Percentiles rank a stretch among this genome's conserved stretches.
These are phyloP conservation scores for Ramaria sp. DNA, from an alignment of 768 basidiomycete species.

Conservation along the genomic window DNA sequence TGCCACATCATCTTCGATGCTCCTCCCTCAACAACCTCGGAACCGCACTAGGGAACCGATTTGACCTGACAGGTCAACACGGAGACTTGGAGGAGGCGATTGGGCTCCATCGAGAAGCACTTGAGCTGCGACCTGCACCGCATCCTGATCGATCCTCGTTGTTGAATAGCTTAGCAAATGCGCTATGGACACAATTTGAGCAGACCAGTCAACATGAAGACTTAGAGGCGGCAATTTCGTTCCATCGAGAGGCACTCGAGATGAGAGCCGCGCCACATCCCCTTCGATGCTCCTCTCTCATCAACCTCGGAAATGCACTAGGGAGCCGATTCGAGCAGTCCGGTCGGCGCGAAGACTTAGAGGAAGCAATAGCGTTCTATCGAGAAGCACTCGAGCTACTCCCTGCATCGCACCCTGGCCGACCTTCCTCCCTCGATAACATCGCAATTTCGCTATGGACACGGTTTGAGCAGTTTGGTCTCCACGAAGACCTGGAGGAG, in stretches of 20 bases:
- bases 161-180: background rate
- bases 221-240: too few species aligned
- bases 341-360: background rate
- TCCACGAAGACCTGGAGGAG: background rate
- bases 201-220: background rate
- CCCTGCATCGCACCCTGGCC: slow-evolving; percentile 6
- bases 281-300: slow-evolving; percentile 10
- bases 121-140: slow-evolving; percentile 6
- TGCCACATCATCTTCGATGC: slow-evolving; percentile 2
- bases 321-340: background rate
- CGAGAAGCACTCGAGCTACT: slow-evolving; percentile 10
- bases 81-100: background rate
- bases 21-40: background rate
- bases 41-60: background rate
- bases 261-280: too few species aligned
- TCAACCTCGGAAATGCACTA: slow-evolving; percentile 6
- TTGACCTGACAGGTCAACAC: background rate
- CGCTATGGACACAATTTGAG: background rate
- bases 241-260: too few species aligned
- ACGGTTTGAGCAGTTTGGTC: background rate
- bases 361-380: slow-evolving; percentile 5
- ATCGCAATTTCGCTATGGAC: background rate
- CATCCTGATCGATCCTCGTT: background rate
- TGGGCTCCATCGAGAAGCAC: slow-evolving; percentile 10
- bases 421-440: background rate